Conservation (phyloP, 176 grass and related monocot species). For the Oryza nivara region DNA sequence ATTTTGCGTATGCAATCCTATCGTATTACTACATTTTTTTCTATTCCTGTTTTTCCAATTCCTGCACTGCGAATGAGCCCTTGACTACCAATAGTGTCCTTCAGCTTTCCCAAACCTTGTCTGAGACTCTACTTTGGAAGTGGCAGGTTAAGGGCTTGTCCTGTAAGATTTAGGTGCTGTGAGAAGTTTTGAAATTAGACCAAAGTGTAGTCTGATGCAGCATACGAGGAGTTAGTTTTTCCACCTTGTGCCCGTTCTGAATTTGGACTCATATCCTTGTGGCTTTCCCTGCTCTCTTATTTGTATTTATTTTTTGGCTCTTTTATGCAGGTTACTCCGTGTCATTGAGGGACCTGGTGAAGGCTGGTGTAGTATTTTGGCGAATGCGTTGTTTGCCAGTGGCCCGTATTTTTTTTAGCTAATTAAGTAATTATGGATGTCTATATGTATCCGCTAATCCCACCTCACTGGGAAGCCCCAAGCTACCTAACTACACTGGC, state of each 20-base stretch:
- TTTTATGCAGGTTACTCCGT: conserved; percentile 9
- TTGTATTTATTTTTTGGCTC: neutral
- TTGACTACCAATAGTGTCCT: too few species aligned
- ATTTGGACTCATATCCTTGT: neutral
- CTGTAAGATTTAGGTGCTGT: neutral
- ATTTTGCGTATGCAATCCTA: too few species aligned
- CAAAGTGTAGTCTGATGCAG: neutral
- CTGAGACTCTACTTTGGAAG: neutral
- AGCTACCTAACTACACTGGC: neutral
- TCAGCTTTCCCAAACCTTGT: neutral
- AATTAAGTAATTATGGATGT: neutral
- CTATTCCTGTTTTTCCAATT: too few species aligned
- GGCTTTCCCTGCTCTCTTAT: neutral
- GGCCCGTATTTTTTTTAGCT: neutral
- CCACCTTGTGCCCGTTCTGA: neutral
- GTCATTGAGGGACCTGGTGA: neutral
- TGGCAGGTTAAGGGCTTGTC: neutral
- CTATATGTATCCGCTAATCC: neutral
- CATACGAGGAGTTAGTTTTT: neutral
- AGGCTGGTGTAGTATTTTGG: neutral
- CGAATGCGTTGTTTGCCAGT: conserved; percentile 24
- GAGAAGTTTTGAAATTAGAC: neutral
- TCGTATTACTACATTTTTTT: too few species aligned
- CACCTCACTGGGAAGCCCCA: too few species aligned
- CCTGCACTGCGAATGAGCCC: too few species aligned